phyloP scores from a whole-genome alignment of 164 flowering plant species.

The Stephania japonica region DNA sequence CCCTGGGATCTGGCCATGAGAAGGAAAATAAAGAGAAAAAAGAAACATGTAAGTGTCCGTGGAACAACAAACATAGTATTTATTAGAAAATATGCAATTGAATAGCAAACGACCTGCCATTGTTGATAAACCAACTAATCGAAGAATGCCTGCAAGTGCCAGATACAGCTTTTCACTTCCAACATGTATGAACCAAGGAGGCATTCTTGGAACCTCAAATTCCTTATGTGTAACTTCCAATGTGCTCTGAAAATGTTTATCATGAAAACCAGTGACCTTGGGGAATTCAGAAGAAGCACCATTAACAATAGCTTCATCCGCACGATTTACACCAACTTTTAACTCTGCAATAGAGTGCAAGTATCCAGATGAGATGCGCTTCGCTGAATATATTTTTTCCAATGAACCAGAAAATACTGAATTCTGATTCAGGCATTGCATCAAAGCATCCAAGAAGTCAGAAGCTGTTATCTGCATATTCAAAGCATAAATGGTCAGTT shows the following conservation, averaged over 20 bases:
- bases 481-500: neutral
- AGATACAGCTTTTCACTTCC: conserved; percentile 65
- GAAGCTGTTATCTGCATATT: conserved; percentile 55
- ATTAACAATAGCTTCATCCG: conserved; percentile 2
- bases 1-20: conserved; percentile 41
- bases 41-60: neutral
- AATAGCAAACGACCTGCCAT: conserved; percentile 52
- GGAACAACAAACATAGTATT: neutral
- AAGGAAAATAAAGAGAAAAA: conserved; percentile 6
- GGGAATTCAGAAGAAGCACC: conserved; percentile 21
- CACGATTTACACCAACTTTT: conserved; percentile 23
- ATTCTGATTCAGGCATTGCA: conserved; percentile 65
- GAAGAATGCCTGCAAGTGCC: conserved; percentile 65
- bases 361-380: conserved; percentile 57
- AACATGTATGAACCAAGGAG: conserved; percentile 80
- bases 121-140: conserved; percentile 73
- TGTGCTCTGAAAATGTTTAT: conserved; percentile 13
- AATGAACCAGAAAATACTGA: conserved; percentile 82
- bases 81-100: conserved; percentile 4
- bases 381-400: conserved; percentile 42
- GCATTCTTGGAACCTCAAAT: conserved; percentile 73
- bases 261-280: conserved; percentile 14
- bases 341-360: conserved; percentile 72
- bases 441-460: conserved; percentile 58
- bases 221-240: conserved; percentile 16